Conservation (phyloP, 257 asterid genomes). For the Eucommia ulmoides region DNA sequence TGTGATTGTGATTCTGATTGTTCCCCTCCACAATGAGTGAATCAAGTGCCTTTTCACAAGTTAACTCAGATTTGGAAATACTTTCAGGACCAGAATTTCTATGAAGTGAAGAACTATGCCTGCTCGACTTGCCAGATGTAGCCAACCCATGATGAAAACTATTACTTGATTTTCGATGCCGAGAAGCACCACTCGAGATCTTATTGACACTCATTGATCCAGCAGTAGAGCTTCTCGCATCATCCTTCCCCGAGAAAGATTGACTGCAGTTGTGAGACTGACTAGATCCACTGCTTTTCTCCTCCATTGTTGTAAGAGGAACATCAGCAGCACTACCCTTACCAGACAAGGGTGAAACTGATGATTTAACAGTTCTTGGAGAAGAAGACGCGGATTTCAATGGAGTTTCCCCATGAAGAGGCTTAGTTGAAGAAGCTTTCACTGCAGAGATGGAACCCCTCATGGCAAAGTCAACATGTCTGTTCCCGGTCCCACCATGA, state of each 20-base stretch:
- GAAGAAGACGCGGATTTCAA: slow-evolving; percentile 53
- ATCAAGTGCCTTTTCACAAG: slow-evolving; percentile 40
- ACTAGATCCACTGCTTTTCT: slow-evolving; percentile 68
- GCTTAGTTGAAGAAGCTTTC: slow-evolving; percentile 37
- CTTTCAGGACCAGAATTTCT: slow-evolving; percentile 37
- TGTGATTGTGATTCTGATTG: slow-evolving; percentile 49
- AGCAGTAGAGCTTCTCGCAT: slow-evolving; percentile 39
- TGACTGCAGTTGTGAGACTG: slow-evolving; percentile 54
- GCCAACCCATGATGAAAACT: no score
- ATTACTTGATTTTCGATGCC: slow-evolving; percentile 35
- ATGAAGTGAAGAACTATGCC: slow-evolving; percentile 30
- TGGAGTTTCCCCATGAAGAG: slow-evolving; percentile 49
- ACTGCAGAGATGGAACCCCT: slow-evolving; percentile 46
- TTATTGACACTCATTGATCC: slow-evolving; percentile 36
- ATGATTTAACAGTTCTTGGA: slow-evolving; percentile 42
- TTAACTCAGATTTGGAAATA: slow-evolving; percentile 27
- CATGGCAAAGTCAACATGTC: slow-evolving; percentile 41
- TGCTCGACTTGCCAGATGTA: slow-evolving; percentile 31
- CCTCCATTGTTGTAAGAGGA: slow-evolving; percentile 37
- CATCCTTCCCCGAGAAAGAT: slow-evolving; percentile 50
- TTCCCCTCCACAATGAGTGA: slow-evolving; percentile 29
- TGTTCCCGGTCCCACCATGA: slow-evolving; percentile 38
- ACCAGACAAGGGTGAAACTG: slow-evolving; percentile 35
- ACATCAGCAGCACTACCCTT: slow-evolving; percentile 46
- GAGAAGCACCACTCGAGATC: slow-evolving; percentile 33